Conservation (phyloP, 2,329 filamentous ascomycete species). For the Tolypocladium cylindrosporum region DNA sequence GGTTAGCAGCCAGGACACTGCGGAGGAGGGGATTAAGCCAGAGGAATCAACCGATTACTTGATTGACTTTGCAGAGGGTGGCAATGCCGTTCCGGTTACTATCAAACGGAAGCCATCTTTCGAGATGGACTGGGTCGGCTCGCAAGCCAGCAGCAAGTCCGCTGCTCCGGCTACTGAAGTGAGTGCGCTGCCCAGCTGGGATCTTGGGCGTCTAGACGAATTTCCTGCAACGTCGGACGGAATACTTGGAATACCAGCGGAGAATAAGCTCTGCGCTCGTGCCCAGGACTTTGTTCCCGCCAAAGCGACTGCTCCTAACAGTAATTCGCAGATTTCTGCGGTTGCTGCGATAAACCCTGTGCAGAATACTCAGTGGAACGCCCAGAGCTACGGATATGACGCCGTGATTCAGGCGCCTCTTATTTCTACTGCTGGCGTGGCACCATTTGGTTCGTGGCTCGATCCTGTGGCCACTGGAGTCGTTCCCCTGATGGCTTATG, state of each 20-base stretch:
- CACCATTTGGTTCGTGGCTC: not conserved
- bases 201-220: not conserved
- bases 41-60: not conserved
- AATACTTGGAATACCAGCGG: accelerated
- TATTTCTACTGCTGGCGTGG: not conserved
- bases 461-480: not conserved
- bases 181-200: not conserved
- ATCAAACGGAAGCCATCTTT: not conserved
- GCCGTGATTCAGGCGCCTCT: not conserved
- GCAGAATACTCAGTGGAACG: not conserved
- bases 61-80: not conserved
- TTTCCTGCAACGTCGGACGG: not conserved
- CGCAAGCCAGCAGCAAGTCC: not conserved
- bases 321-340: not conserved
- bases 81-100: not conserved
- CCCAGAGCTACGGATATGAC: not conserved
- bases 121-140: not conserved
- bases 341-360: not conserved
- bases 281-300: not conserved
- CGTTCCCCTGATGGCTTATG: not conserved
- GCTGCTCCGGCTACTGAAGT: not conserved
- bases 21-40: not conserved
- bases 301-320: not conserved
- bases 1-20: not conserved
- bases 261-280: not conserved